These are phyloP conservation scores for Fusarium virguliforme DNA, from an alignment of 2,329 filamentous ascomycete species.

Conservation along the genomic window DNA sequence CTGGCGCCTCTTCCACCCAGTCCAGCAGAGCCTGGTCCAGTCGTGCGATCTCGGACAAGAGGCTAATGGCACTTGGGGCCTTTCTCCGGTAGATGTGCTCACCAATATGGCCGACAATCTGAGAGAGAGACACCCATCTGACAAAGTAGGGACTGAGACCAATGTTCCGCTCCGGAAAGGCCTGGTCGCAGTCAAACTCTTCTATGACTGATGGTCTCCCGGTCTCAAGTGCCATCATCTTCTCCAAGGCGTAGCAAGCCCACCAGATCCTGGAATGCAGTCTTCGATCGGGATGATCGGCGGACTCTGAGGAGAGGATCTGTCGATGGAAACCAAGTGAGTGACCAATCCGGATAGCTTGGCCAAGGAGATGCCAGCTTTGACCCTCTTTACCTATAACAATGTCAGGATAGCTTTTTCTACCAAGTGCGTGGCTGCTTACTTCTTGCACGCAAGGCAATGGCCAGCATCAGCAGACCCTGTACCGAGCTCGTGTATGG, in stretches of 20 bases:
- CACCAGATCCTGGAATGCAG: constrained; percentile 43
- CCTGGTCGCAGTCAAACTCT: constrained; percentile 41
- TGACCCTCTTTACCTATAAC: constrained; percentile 43
- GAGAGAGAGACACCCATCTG: constrained; percentile 41
- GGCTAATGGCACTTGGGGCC: constrained; percentile 29
- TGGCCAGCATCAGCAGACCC: constrained; percentile 36
- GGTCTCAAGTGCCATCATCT: constrained; percentile 44
- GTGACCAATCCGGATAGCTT: constrained; percentile 37
- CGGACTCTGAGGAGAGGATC: constrained; percentile 17
- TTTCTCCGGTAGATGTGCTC: constrained; percentile 42
- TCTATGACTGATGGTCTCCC: constrained; percentile 42
- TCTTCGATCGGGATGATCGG: constrained; percentile 25
- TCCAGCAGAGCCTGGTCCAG: constrained; percentile 42
- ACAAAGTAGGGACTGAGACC: constrained; percentile 27
- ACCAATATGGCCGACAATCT: constrained; percentile 40
- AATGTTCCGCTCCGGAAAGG: constrained; percentile 25
- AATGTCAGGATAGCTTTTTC: not conserved
- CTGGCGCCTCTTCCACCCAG: constrained; percentile 33
- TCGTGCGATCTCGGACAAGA: constrained; percentile 34
- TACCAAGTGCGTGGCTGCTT: not conserved
- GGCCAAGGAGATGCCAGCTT: constrained; percentile 41
- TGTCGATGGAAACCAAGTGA: constrained; percentile 41
- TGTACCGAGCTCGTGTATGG: constrained; percentile 45
- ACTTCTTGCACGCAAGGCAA: constrained; percentile 42
- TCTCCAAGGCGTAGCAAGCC: constrained; percentile 43